phyloP scores from a whole-genome alignment of 129 eudicot genomes.

The Flaveria sonorensis region DNA sequence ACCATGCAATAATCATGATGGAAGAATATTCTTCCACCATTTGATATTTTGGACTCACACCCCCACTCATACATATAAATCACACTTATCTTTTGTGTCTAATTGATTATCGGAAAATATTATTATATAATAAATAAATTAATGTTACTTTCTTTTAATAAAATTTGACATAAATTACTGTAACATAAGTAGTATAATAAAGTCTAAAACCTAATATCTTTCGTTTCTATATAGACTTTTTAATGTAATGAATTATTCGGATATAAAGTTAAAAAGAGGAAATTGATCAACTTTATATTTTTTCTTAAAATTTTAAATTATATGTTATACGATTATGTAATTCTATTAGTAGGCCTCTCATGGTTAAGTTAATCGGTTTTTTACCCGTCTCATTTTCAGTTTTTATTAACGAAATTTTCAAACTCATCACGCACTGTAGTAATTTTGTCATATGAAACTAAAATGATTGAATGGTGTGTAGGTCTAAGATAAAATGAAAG shows the following conservation, averaged over 20 bases:
- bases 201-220: neutral
- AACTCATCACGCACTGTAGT: neutral
- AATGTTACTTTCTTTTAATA: neutral
- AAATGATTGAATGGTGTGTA: conserved; percentile 23
- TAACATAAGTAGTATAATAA: no score
- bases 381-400: neutral
- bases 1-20: conserved; percentile 18
- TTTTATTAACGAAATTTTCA: neutral
- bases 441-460: neutral
- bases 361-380: neutral
- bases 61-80: conserved; percentile 17
- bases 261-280: neutral
- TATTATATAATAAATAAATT: neutral
- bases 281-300: neutral
- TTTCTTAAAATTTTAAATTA: neutral
- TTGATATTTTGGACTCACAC: conserved; percentile 37
- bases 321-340: neutral
- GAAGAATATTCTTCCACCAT: conserved; percentile 39
- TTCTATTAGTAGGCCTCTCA: neutral
- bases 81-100: conserved; percentile 10
- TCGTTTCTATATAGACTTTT: neutral
- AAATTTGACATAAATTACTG: no score
- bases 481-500: conserved; percentile 14
- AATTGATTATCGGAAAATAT: neutral
- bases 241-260: no score